phyloP scores from a whole-genome alignment of 805 yeast species.

The Hanseniaspora thailandica region DNA sequence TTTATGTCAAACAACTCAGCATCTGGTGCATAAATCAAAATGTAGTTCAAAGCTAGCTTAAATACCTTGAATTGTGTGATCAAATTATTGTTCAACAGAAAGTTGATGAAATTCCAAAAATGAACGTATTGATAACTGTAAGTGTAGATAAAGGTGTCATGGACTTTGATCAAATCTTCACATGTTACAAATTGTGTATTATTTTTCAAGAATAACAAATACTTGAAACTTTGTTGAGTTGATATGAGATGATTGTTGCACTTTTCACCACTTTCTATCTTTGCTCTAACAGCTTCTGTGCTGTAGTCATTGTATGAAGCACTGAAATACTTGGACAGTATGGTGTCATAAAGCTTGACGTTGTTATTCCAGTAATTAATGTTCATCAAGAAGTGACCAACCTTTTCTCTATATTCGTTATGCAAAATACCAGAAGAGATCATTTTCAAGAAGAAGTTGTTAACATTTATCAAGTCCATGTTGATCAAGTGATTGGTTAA shows the following conservation, averaged over 20 bases:
- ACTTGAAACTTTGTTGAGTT: neutral
- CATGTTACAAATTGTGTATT: neutral
- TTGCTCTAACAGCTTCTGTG: neutral
- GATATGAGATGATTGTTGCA: neutral
- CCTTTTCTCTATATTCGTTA: neutral
- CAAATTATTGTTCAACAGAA: neutral
- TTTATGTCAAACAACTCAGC: neutral
- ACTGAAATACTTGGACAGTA: slow-evolving; percentile 1
- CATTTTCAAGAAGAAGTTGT: slow-evolving; percentile 10
- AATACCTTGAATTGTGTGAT: neutral
- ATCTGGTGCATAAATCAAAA: slow-evolving; percentile 2
- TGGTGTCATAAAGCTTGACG: slow-evolving; percentile 6
- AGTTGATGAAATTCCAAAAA: slow-evolving; percentile 2
- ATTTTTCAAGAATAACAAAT: neutral
- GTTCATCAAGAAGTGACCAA: slow-evolving; percentile 8
- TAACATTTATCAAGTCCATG: neutral
- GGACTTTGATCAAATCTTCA: neutral
- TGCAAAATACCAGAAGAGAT: slow-evolving; percentile 12
- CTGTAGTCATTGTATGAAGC: neutral
- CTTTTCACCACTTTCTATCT: neutral
- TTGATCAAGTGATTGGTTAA: slow-evolving; percentile 7
- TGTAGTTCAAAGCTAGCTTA: neutral
- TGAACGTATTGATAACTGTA: slow-evolving; percentile 4
- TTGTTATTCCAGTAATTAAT: neutral
- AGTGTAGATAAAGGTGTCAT: neutral